Evolutionary conservation across 2,329 filamentous ascomycete genomes (phyloP), one percentile per base, ranked within the genome.

Genomic region (Endothia cerciana): DNA sequence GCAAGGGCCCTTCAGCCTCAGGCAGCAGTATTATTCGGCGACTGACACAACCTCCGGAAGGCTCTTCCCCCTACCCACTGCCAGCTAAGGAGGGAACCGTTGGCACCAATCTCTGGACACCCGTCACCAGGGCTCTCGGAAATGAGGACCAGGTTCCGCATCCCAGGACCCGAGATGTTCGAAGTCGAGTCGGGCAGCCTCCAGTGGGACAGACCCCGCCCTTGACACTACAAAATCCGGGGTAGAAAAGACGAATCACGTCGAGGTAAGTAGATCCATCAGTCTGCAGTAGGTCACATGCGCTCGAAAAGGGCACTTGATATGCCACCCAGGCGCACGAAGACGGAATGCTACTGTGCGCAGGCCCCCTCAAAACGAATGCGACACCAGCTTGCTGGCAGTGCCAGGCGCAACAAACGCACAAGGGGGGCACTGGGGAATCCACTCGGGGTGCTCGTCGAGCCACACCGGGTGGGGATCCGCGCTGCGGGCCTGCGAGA

Each of bases 221-320:
- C 51, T 55, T n/a, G 30, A 22, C 51, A 55, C 36, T 58, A 41
- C n/a, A 11, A 57, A 61, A 55, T 61, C 47, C 57, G 63, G 57
- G 58, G 57, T 56, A 41, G 36, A 58, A 17, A 17, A 40, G 47
- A 47, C 63, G 60, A 65, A 65, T 65, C 63, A 65, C 38, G 45
- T 22, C 5, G 47, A 43, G 47, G 40, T 15, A 19, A 15, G 38
- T 60, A n/a, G n/a, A n/a, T n/a, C n/a, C n/a, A n/a, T 28, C 43
- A 40, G 60, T 55, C 40, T 40, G 36, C 36, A 60, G 56, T 56
- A 22, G 25, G 45, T 64, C 62, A 64, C 62, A 64, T 55, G 62
- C 62, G 51, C 28, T 7, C 30, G 30, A 36, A 36, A 22, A 55
- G 30, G 51, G 51, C 28, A 15, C 51, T 55, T 36, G 28, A 30